Evolutionary conservation across 1,284 basidiomycete genomes (phyloP).

Genomic region (Amylostereum areolatum): DNA sequence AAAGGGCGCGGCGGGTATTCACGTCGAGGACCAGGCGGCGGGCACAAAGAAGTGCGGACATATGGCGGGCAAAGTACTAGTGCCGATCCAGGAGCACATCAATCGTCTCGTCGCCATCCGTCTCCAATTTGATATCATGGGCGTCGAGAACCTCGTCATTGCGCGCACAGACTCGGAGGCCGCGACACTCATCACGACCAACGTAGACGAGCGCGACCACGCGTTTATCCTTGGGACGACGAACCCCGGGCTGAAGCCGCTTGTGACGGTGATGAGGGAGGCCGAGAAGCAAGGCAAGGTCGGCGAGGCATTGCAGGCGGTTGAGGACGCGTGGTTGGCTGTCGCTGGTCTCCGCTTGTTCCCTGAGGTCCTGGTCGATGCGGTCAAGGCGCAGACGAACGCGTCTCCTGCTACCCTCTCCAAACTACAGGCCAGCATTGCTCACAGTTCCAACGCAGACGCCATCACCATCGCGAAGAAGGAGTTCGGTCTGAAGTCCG

Average conservation of each 20-base stretch:
- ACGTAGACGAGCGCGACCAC: conserved; percentile 96
- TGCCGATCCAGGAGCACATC: conserved; percentile 66
- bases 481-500: conserved; percentile 70
- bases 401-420: conserved; percentile 38
- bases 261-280: conserved; percentile 79
- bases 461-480: conserved; percentile 76
- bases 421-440: conserved; percentile 56
- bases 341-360: conserved; percentile 79
- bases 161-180: conserved; percentile 83
- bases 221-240: conserved; percentile 93
- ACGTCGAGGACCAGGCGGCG: conserved; percentile 77
- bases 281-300: conserved; percentile 79
- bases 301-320: conserved; percentile 75
- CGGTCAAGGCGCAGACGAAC: conserved; percentile 64
- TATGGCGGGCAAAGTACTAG: conserved; percentile 72
- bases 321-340: conserved; percentile 86
- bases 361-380: conserved; percentile 67
- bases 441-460: conserved; percentile 61
- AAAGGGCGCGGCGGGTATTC: conserved; percentile 67
- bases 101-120: conserved; percentile 75
- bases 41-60: conserved; percentile 69
- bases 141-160: conserved; percentile 70
- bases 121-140: conserved; percentile 78
- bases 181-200: conserved; percentile 93
- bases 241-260: conserved; percentile 58